These are phyloP conservation scores for Arxiozyma bovina DNA, from an alignment of 1,139 yeast species.

Conservation along the genomic window DNA sequence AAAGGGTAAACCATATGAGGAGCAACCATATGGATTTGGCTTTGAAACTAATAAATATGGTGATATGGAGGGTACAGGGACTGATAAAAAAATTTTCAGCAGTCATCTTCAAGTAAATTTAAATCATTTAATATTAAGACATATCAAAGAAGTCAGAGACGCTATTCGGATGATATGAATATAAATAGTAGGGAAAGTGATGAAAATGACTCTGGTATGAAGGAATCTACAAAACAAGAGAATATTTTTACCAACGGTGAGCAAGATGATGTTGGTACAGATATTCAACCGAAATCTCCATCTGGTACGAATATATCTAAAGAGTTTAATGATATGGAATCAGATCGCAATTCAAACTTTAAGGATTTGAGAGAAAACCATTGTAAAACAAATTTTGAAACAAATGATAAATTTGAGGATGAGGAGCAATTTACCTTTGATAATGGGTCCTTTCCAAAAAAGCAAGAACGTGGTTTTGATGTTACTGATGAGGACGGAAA, in stretches of 20 bases:
- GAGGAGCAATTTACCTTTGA: neutral
- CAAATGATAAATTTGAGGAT: too few species aligned
- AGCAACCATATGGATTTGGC: conserved; percentile 32
- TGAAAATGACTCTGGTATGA: neutral
- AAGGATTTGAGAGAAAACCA: neutral
- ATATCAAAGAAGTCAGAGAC: conserved; percentile 6
- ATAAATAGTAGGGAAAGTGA: neutral
- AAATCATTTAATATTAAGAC: conserved; percentile 19
- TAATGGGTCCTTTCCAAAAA: neutral
- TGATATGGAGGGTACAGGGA: neutral
- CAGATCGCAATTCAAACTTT: neutral
- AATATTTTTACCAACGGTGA: neutral
- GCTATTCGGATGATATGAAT: neutral
- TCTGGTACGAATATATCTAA: neutral
- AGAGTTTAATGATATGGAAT: neutral
- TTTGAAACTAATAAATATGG: conserved; percentile 7
- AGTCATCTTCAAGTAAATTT: conserved; percentile 10
- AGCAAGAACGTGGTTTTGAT: neutral
- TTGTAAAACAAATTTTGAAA: neutral
- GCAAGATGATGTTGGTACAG: neutral
- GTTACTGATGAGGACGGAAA: neutral
- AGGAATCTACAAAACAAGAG: neutral
- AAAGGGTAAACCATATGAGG: conserved; percentile 24
- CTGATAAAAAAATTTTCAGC: conserved; percentile 3
- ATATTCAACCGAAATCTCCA: neutral